These are phyloP conservation scores for Leccinum disarticulatum DNA, from an alignment of 768 basidiomycete species.

Conservation along the genomic window DNA sequence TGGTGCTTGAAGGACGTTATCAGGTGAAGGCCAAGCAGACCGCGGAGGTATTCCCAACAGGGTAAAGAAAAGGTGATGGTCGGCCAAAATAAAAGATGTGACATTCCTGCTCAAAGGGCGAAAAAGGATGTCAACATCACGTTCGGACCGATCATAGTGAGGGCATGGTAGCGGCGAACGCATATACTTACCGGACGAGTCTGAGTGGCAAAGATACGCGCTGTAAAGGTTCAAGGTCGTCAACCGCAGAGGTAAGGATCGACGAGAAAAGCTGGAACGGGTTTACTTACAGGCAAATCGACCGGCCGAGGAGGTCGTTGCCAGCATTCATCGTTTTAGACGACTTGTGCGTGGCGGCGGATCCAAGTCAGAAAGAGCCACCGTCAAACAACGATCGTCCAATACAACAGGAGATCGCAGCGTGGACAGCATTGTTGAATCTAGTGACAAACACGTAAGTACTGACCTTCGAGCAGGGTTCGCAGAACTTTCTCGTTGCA, in stretches of 20 bases:
- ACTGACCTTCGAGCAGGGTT: not conserved
- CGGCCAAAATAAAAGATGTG: slow-evolving; percentile 19
- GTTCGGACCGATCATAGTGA: not conserved
- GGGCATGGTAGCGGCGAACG: not conserved
- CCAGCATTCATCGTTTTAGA: not conserved
- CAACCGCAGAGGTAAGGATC: not conserved
- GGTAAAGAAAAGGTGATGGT: slow-evolving; percentile 46
- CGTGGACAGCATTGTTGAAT: not conserved
- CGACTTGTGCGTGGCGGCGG: not conserved
- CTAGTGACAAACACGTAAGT: not conserved
- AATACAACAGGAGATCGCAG: not conserved
- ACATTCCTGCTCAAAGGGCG: slow-evolving; percentile 10
- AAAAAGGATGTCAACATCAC: not conserved
- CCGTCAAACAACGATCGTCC: not conserved
- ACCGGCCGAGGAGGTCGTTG: not conserved
- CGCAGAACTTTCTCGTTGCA: not conserved
- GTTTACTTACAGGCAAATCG: not conserved
- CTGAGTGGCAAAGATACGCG: not conserved
- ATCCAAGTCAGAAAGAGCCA: slow-evolving; percentile 6
- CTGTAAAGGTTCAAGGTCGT: not conserved
- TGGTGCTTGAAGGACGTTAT: not conserved
- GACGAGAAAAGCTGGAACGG: not conserved
- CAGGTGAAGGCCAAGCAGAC: slow-evolving; percentile 25
- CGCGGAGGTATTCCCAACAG: slow-evolving; percentile 58
- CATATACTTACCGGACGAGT: slow-evolving; percentile 3